Evolutionary conservation across 495 filamentous ascomycete genomes (phyloP), one percentile per base, ranked within the genome.

Genomic region (Penicillium manginii): DNA sequence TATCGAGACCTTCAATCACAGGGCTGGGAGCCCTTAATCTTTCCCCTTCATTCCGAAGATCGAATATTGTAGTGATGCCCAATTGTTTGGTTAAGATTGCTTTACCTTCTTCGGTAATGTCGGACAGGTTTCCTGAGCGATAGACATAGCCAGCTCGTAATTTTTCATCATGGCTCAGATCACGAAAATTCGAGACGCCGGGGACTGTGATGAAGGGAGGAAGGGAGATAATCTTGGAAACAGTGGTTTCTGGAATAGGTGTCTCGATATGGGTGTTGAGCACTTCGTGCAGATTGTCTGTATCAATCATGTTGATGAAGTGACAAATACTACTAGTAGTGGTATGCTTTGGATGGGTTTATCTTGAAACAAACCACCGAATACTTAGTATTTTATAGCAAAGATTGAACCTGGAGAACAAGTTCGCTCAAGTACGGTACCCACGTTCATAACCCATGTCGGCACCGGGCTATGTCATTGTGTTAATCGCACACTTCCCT

Each of bases 31-130:
- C 72, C 31, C 73, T 51, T 29, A 58, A 58, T 14, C 72, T 62
- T 55, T 83, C 72, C 19, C 81, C 72, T 59, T 88, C 81, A 2
- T 86, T 86, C 35, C 90, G 84, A 8, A 91, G 73, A 67, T 92
- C 87, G 59, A 83, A 90, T 39, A 91, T 79, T 31, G 80, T 77
- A 15, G 74, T 80, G 60, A 91, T 83, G 6, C 81, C 78, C 10
- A 91, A 70, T 5, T 65, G 59, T 7, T 66, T 55, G 50, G 48
- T 59, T 39, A 92, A 73, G 14, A 73, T 71, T 3, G 61, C 53
- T 3, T 83, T 81, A 7, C 86, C 86, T 17, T 79, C 73, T 33
- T 72, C 67, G 6, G 79, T 76, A 35, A 87, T 71, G 23, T 73
- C 68, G 0, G 66, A 62, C 10, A 83, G 67, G 0, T 75, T 72